Evolutionary conservation across 75 land plant genomes (phyloP).

Genomic region (Sequoia sempervirens): DNA sequence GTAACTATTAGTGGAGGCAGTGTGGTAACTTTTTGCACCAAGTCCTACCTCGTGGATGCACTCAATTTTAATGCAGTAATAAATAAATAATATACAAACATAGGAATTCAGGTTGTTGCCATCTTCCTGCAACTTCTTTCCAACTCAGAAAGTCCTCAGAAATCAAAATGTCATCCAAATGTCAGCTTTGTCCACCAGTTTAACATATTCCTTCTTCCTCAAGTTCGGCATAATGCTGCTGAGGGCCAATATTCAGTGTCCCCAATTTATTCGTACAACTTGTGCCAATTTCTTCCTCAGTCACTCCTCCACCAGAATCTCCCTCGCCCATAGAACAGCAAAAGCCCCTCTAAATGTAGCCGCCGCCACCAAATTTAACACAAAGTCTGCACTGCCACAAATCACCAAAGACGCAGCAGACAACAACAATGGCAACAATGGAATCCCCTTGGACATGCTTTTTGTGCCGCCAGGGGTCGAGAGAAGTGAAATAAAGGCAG

Average conservation of each 20-base stretch:
- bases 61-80: too few species aligned
- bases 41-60: too few species aligned
- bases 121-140: too few species aligned
- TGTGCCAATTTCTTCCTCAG: neutral
- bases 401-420: neutral
- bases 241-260: neutral
- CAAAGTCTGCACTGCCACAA: neutral
- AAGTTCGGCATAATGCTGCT: neutral
- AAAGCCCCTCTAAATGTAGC: neutral
- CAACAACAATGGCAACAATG: neutral
- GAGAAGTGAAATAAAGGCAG: slow-evolving; percentile 38
- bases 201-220: neutral
- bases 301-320: neutral
- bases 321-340: neutral
- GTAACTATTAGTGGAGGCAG: too few species aligned
- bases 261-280: neutral
- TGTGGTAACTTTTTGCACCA: too few species aligned
- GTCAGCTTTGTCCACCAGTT: neutral
- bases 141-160: neutral
- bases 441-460: slow-evolving; percentile 9
- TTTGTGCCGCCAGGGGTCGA: slow-evolving; percentile 71
- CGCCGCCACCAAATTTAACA: neutral
- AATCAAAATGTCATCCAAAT: neutral
- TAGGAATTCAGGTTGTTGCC: too few species aligned
- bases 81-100: too few species aligned